Base-by-base conservation (phyloP, 805 yeast species). In the Helenozyma rhizophorensis region DNA sequence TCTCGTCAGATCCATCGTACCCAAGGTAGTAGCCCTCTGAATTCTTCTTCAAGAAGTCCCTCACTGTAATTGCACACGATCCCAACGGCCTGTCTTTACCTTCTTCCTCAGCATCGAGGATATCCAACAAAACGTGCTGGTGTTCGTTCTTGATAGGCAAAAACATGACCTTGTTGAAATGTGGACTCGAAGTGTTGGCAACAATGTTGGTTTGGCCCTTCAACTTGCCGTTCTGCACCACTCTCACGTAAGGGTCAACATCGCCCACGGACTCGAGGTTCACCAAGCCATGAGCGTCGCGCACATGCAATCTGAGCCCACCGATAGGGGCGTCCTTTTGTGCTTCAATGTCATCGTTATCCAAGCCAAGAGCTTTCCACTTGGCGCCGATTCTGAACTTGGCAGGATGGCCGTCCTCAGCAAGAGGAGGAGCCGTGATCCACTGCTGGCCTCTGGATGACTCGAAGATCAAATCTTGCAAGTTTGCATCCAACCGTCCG, bases 241-340 rank as follows among this genome's bases (percentile, higher is more conserved):
- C 68, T 38, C 74, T 69, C 24, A 80, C 76, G 47, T 82, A 83
- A 4, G 94, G 93, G 56, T 84, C 89, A 47, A 83, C 78, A 36
- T 72, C 75, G 35, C 93, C 90, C 31, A 82, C 72, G 11, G 78
- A 70, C 45, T 81, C 83, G 45, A 82, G 58, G 45, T 78, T 64
- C 45, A 70, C 62, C 45, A 79, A 58, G 25, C 75, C 72, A 9
- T 53, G 53, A 12, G 80, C 82, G 21, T 65, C 59, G 37, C 78
- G 68, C 30, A 84, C 46, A 47, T 76, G 78, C 23, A 84, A 48
- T 60, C 80, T 74, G 17, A 78, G 53, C 25, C 77, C 78, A 45
- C 90, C 95, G 40, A 84, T 64, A 24, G 90, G 78, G 10, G 83
- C 76, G 44, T 65, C 61, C 32, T 65, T 66, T 30, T 63, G 59